Evolutionary conservation across 371 early-diverging fungal genomes (phyloP), one percentile per base, ranked within the genome.

Genomic region (Rhizopus arrhizus): DNA sequence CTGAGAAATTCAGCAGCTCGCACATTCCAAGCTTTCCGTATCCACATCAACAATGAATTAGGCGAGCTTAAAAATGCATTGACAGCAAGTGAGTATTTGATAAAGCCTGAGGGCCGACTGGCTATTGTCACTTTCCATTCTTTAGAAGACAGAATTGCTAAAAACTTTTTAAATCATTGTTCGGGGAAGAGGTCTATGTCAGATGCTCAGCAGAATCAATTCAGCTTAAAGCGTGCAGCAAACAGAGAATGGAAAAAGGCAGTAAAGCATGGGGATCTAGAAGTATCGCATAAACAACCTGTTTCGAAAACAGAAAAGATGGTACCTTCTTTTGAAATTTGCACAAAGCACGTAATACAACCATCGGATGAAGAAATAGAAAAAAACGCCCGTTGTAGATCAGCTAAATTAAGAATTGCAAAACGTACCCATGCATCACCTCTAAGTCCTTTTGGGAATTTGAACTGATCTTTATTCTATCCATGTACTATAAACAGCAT

Each of bases 61-160:
- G 73, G 66, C 15, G 82, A 90, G 60, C 68, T 90, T 13, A 64
- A 72, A 16, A 65, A 56, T 0, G 87, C 82, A 0, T 68, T 90
- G 9, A 53, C 65, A 0, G 66, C 82, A 2, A 85, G 88, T 15
- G 84, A 83, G 59, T 60, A 68, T 28, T 66, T 89, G 2, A 70
- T 91, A 2, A 57, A 63, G 5, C 85, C 88, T 0, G 66, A 69
- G 13, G 90, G 87, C 3, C 68, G 77, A 8, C 66, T 88, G 16
- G 86, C 79, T 0, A 82, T 76, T 9, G 85, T 91, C 5, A 86
- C 90, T 1, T 91, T 90, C 53, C 92, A 92, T 60, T 87, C 89
- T 0, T 71, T 91, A 8, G 91, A 92, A 62, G 92, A 92, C 61
- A 50, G 85, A 40, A 75, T 89, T 12, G 88, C 82, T 22, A 92